Percentiles rank a stretch among this genome's conserved stretches.
phyloP scores from a whole-genome alignment of 306 rosid species.

The Trifolium dubium region DNA sequence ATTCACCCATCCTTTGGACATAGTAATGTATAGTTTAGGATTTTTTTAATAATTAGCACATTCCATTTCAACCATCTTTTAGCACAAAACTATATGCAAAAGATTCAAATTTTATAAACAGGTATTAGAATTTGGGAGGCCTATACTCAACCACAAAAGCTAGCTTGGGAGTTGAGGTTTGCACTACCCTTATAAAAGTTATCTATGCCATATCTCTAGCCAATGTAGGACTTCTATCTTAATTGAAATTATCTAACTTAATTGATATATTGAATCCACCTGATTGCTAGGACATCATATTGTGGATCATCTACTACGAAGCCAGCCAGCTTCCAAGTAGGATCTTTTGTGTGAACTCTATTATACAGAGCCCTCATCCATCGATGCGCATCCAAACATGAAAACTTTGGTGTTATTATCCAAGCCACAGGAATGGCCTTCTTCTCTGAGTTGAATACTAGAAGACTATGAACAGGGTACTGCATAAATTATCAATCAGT shows the following conservation, averaged over 20 bases:
- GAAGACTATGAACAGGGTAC: conserved; percentile 87
- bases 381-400: conserved; percentile 67
- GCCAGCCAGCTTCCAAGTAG: conserved; percentile 84
- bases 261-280: conserved; percentile 52
- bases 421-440: conserved; percentile 94
- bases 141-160: too few species aligned
- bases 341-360: conserved; percentile 84
- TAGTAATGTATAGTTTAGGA: neutral
- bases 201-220: too few species aligned
- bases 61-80: neutral
- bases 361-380: conserved; percentile 96
- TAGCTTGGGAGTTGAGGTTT: too few species aligned
- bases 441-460: conserved; percentile 89
- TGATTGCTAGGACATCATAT: conserved; percentile 71
- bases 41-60: too few species aligned
- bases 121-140: too few species aligned
- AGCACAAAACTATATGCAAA: conserved; percentile 21
- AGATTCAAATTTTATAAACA: conserved; percentile 26
- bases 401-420: conserved; percentile 75
- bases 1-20: neutral
- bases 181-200: too few species aligned
- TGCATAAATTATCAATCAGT: conserved; percentile 53
- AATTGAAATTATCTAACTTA: conserved; percentile 10
- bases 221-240: too few species aligned
- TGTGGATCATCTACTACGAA: conserved; percentile 87